Evolutionary conservation across 805 yeast species (phyloP), one percentile per base, ranked within the genome.

Genomic region (Hanseniaspora pseudoguilliermondii): DNA sequence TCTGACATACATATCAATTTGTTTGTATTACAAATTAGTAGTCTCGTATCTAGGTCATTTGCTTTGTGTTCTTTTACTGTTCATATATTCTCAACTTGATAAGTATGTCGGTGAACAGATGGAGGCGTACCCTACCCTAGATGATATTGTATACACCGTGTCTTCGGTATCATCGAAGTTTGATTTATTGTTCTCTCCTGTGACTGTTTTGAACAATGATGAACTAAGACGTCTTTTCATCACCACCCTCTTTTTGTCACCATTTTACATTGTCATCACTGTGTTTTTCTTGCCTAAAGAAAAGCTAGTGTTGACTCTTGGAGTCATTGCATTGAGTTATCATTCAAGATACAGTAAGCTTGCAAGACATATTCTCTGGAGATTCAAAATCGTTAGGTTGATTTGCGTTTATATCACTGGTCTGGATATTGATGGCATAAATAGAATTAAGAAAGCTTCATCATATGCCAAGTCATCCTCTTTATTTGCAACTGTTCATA

Each of bases 331-430:
- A 5, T 73, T 91, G 57, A 82, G 95, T 1, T 91, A 88, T 66
- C 96, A 93, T 69, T 88, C 96, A 29, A 73, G 86, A 25, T 87
- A 88, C 77, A 81, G 89, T 32, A 75, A 88, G 57, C 89, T 91
- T 10, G 82, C 95, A 0, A 78, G 98, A 63, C 81, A 82, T 57
- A 74, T 91, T 59, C 71, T 90, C 36, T 91, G 97, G 97, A 82
- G 84, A 62, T 82, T 91, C 58, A 67, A 83, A 63, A 63, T 81
- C 7, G 79, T 86, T 5, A 77, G 97, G 60, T 67, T 84, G 50
- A 62, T 84, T 7, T 80, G 85, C 52, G 91, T 89, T 67, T 87
- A 87, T 65, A 69, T 86, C 47, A 90, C 97, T 0, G 97, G 97
- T 2, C 74, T 91, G 51, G 95, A 89, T 71, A 82, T 88, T 64